phyloP scores from a whole-genome alignment of 2,329 filamentous ascomycete species.

The Ceratocystis albifundus region DNA sequence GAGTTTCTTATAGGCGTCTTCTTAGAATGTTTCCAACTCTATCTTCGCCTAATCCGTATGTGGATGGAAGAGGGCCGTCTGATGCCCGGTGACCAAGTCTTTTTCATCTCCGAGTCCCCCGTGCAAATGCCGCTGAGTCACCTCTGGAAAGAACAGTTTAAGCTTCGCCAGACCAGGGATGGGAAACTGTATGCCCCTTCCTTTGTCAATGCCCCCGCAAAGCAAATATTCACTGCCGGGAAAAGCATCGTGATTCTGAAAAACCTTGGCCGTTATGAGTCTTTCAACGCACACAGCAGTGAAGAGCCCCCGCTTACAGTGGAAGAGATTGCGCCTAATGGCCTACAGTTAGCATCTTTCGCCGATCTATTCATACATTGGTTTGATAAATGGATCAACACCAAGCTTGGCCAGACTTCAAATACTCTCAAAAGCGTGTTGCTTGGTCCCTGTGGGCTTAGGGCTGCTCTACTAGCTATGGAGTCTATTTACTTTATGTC shows the following conservation, averaged over 20 bases:
- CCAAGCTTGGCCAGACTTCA: constrained; percentile 60
- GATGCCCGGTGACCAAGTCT: constrained; percentile 51
- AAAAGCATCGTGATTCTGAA: constrained; percentile 82
- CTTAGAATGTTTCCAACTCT: constrained; percentile 69
- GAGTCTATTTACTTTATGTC: constrained; percentile 64
- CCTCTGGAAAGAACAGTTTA: constrained; percentile 67
- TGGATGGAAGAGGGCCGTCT: constrained; percentile 81
- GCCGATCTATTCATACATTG: constrained; percentile 59
- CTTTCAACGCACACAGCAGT: constrained; percentile 28
- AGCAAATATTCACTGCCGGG: constrained; percentile 71
- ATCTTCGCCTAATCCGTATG: constrained; percentile 62
- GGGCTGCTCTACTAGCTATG: constrained; percentile 52
- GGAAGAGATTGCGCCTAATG: constrained; percentile 41
- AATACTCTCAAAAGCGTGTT: constrained; percentile 53
- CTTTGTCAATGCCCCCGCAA: constrained; percentile 59
- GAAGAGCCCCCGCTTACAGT: constrained; percentile 44
- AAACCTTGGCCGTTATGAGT: constrained; percentile 48
- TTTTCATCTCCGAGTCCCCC: constrained; percentile 58
- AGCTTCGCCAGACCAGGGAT: constrained; percentile 49
- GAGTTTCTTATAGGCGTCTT: constrained; percentile 57
- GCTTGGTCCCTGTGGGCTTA: constrained; percentile 57
- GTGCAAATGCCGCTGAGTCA: constrained; percentile 48
- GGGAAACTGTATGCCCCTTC: constrained; percentile 56
- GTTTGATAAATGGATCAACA: constrained; percentile 66
- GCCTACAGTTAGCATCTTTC: constrained; percentile 50